Base-by-base conservation (phyloP, 495 filamentous ascomycete genomes). In the Clohesyomyces aquaticus region DNA sequence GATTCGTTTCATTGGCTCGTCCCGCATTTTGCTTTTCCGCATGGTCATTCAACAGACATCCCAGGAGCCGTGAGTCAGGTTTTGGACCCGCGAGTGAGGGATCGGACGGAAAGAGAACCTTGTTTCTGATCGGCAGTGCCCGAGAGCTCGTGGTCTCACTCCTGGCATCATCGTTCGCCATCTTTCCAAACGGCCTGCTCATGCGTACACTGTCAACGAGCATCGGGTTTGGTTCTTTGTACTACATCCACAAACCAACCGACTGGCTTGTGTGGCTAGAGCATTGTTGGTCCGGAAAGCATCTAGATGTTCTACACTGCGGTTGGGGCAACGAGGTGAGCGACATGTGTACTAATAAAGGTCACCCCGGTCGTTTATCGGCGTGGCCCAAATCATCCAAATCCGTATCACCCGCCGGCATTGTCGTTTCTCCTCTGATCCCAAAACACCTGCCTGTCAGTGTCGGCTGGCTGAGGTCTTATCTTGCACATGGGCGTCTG, bases 401-500 rank as follows among this genome's bases (percentile, higher is more conserved):
- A 65, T 63, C 53, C 54, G 46, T 52, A 52, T 58, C 43, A 52
- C 43, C 54, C 53, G 46, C 23, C 53, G 23, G 54, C 53, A 52
- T 52, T 52, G 53, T 56, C 43, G n/a, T 55, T 29, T 55, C 14
- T 4, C 4, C 42, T 32, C 42, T 49, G 28, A 57, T 32, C 27
- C 14, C 52, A 35, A 27, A 55, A 3, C n/a, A 11, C 18, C 29
- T 23, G 54, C 10, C 21, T 18, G 54, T 57, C 54, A 57, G 54
- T 18, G 54, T 57, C 54, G 46, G 54, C 41, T 19, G 22, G 27
- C 19, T 41, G 32, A 3, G 26, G 51, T 3, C 9, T 32, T 16
- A 29, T 9, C 25, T 35, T 41, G 19, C 51, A 14, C 32, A 14
- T 10, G 25, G 22, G 45, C 10, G 45, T n/a, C 9, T 27, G 27